Evolutionary conservation across 208 protist species (phyloP).

Genomic region (Trypanosomatidae sp.): DNA sequence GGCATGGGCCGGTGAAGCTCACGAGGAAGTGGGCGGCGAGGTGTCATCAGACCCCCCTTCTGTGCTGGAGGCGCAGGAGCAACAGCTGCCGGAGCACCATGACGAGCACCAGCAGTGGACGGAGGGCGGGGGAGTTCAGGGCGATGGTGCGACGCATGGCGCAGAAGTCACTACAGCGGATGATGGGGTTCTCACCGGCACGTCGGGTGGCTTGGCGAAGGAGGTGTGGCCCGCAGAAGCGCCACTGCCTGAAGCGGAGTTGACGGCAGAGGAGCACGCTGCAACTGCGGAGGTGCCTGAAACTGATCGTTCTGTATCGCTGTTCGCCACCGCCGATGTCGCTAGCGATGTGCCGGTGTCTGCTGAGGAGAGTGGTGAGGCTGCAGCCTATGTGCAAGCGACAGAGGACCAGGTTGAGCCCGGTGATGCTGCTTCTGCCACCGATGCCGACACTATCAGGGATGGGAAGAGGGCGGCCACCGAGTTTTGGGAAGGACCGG

Average conservation of each 20-base stretch:
- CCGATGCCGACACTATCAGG: neutral
- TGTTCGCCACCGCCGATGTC: neutral
- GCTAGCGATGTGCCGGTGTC: neutral
- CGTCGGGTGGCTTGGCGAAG: neutral
- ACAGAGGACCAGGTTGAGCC: neutral
- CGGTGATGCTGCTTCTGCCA: neutral
- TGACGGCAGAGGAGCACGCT: neutral
- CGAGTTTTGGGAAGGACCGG: neutral
- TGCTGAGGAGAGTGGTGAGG: neutral
- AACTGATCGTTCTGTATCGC: neutral
- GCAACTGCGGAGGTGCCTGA: neutral
- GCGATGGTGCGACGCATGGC: neutral
- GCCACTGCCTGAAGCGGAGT: constrained; percentile 1
- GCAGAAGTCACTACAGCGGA: neutral
- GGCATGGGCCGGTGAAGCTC: neutral
- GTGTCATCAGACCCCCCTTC: neutral
- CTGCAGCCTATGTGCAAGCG: neutral
- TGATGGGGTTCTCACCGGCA: neutral
- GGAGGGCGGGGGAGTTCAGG: neutral
- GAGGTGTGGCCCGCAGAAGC: neutral
- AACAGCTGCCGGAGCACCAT: neutral
- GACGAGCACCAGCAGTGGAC: neutral
- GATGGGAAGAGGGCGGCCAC: neutral
- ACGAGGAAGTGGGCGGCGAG: neutral
- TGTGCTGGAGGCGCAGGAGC: neutral